These are phyloP conservation scores for Coemansia pectinata DNA, from an alignment of 192 early-diverging fungal genomes.

Conservation along the genomic window DNA sequence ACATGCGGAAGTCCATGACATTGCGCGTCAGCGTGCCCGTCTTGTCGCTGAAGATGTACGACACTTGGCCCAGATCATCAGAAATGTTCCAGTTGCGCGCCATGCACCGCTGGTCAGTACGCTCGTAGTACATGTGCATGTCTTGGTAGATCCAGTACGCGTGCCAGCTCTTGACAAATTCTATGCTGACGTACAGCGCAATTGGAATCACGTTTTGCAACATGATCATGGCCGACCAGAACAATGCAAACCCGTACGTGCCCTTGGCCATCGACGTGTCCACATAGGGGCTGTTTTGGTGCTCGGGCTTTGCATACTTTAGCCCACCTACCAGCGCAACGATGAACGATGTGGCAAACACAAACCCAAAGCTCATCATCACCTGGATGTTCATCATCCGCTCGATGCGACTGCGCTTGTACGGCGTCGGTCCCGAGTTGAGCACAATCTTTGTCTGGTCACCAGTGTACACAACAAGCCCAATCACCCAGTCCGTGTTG, in stretches of 20 bases:
- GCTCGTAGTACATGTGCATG: constrained; percentile 84
- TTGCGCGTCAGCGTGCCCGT: constrained; percentile 97
- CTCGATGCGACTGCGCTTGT: constrained; percentile 89
- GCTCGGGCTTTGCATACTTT: constrained; percentile 56
- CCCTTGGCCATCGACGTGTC: constrained; percentile 32
- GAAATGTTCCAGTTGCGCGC: constrained; percentile 86
- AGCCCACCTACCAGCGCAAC: constrained; percentile 66
- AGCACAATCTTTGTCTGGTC: constrained; percentile 94
- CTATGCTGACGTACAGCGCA: constrained; percentile 90
- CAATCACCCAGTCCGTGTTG: constrained; percentile 90
- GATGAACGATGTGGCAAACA: constrained; percentile 72
- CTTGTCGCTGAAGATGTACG: constrained; percentile 97
- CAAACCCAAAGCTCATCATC: constrained; percentile 73
- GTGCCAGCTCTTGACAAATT: constrained; percentile 89
- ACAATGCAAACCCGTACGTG: constrained; percentile 69
- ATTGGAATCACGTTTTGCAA: constrained; percentile 97
- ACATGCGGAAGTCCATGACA: constrained; percentile 93
- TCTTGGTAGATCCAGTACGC: constrained; percentile 91
- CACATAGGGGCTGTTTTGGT: constrained; percentile 34
- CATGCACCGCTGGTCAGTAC: constrained; percentile 72
- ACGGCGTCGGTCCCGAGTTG: constrained; percentile 92
- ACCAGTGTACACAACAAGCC: constrained; percentile 87
- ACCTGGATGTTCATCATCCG: constrained; percentile 89
- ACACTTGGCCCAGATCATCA: constrained; percentile 93
- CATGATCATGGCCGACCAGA: constrained; percentile 83